Evolutionary conservation across 2,329 filamentous ascomycete species (phyloP).

Genomic region (Phialophora verrucosa): DNA sequence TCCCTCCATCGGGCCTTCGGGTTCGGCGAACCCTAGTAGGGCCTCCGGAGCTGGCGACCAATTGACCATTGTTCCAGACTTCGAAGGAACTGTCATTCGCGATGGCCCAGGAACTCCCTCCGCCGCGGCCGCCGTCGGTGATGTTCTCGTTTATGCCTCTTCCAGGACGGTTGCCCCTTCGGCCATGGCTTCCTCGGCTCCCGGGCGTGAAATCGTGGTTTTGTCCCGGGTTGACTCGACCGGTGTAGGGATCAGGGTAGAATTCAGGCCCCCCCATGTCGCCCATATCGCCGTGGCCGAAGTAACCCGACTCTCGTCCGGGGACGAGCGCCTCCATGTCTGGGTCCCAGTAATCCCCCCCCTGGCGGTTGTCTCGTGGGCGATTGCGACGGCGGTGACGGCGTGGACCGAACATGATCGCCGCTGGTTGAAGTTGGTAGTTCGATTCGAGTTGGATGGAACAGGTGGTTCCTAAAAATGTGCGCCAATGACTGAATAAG

Average conservation of each 20-base stretch:
- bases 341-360: neutral
- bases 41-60: neutral
- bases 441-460: neutral
- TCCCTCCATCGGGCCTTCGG: neutral
- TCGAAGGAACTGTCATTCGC: neutral
- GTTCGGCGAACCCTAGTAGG: no score
- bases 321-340: neutral
- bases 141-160: neutral
- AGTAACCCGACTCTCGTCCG: neutral
- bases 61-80: constrained; percentile 6
- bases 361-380: constrained; percentile 48
- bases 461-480: no score
- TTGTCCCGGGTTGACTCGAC: neutral
- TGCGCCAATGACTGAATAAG: no score
- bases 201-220: neutral
- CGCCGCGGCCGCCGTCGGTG: neutral
- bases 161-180: neutral
- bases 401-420: neutral
- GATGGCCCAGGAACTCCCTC: neutral
- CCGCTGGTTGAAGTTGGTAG: constrained; percentile 43
- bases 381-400: constrained; percentile 58
- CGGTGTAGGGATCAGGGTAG: constrained; percentile 5
- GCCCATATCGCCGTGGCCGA: constrained; percentile 10
- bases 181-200: neutral
- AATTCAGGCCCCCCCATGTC: neutral